phyloP scores from a whole-genome alignment of 2,329 filamentous ascomycete species.

The Monosporascus ibericus region DNA sequence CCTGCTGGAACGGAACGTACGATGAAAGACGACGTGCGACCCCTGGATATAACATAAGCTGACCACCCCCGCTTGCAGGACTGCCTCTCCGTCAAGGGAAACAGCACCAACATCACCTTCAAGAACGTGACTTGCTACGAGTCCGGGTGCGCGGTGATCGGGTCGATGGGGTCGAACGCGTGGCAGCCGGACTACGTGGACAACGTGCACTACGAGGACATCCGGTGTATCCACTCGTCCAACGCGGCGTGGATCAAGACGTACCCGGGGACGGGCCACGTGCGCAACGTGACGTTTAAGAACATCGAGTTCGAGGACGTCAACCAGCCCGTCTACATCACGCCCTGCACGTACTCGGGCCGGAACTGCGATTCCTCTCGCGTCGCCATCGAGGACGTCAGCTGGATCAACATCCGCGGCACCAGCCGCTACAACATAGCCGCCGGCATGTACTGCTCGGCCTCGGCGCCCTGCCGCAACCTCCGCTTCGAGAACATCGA shows the following conservation, averaged over 20 bases:
- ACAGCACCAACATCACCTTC: constrained; percentile 32
- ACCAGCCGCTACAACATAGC: constrained; percentile 43
- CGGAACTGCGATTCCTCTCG: constrained; percentile 33
- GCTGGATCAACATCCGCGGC: constrained; percentile 43
- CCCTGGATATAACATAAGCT: background rate
- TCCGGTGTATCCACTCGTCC: constrained; percentile 30
- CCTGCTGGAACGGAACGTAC: no score
- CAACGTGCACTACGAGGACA: constrained; percentile 31
- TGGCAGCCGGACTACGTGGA: constrained; percentile 28
- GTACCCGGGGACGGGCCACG: constrained; percentile 33
- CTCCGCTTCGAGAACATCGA: constrained; percentile 39
- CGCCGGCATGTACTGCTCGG: constrained; percentile 38
- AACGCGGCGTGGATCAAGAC: constrained; percentile 39
- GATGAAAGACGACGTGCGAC: no score
- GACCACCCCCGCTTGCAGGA: constrained; percentile 21
- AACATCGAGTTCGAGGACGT: constrained; percentile 34
- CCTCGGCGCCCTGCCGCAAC: constrained; percentile 35
- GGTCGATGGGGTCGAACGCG: constrained; percentile 30
- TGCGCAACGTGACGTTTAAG: constrained; percentile 37
- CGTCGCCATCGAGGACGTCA: constrained; percentile 38
- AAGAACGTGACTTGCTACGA: constrained; percentile 33
- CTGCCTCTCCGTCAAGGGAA: constrained; percentile 34
- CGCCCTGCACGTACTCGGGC: constrained; percentile 37
- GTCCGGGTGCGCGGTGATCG: constrained; percentile 30
- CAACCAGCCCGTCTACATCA: constrained; percentile 44